These are phyloP conservation scores for Camelina sativa DNA, from an alignment of 345 rosid species.

Conservation along the genomic window DNA sequence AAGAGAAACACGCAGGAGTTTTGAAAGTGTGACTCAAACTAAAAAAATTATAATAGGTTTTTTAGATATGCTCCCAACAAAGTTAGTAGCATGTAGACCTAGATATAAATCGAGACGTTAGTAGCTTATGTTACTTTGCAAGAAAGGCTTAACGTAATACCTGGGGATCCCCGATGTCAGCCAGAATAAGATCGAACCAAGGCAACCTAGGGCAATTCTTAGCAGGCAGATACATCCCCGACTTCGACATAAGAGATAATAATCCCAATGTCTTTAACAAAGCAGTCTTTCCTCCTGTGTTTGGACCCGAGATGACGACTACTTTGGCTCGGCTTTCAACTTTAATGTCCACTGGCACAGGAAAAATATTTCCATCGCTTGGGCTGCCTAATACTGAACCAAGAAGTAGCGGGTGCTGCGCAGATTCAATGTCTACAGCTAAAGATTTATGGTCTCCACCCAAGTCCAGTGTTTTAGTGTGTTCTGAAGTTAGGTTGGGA, in stretches of 20 bases:
- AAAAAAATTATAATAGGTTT: neutral
- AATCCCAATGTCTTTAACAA: constrained; percentile 91
- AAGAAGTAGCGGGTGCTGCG: constrained; percentile 77
- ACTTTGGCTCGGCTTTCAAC: constrained; percentile 67
- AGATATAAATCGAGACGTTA: neutral
- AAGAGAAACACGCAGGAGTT: neutral
- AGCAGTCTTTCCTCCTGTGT: constrained; percentile 97
- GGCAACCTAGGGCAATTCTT: constrained; percentile 74
- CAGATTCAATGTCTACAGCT: constrained; percentile 70
- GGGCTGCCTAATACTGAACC: constrained; percentile 47
- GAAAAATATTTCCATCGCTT: constrained; percentile 50
- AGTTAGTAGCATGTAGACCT: neutral
- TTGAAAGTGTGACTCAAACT: constrained; percentile 3
- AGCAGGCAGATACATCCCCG: constrained; percentile 91
- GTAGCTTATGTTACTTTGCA: neutral
- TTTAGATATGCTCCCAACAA: neutral
- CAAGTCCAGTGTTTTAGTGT: constrained; percentile 35
- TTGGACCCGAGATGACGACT: constrained; percentile 90
- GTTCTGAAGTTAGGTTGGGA: constrained; percentile 58
- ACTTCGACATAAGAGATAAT: constrained; percentile 85
- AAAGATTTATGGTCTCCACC: constrained; percentile 35
- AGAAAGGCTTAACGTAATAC: constrained; percentile 53
- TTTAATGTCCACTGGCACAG: constrained; percentile 88
- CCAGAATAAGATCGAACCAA: constrained; percentile 95
- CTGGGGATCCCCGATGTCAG: constrained; percentile 97